Evolutionary conservation across 2,329 filamentous ascomycete genomes (phyloP), one percentile per base, ranked within the genome.

Genomic region (Neofusicoccum sp.): DNA sequence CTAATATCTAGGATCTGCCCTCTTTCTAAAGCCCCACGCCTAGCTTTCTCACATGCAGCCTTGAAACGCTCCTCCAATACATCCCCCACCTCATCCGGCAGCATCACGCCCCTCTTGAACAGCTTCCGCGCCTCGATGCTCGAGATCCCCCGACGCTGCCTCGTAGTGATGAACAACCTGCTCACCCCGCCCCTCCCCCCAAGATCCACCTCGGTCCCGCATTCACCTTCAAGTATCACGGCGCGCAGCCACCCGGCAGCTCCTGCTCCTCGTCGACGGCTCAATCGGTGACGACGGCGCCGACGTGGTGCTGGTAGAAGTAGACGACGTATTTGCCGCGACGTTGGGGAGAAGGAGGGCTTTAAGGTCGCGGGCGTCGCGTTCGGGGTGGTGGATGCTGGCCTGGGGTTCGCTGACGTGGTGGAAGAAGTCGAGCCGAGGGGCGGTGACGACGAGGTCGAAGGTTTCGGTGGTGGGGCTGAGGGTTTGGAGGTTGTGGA

Each of bases 381-480:
- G 69, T 54, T 83, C 78, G 1, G 83, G 83, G 14, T 82, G 76
- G 16, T 84, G 64, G 1, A 80, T 65, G 0, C 83, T 82, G 3
- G 71, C 63, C 60, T 80, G 85, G 0, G 79, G 73, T 68, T 86
- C 83, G 30, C 78, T 78, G 6, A 86, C 78, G 66, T 83, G 81
- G 53, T 83, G 78, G 73, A 86, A 86, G 73, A 86, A 86, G 65
- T 86, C 82, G 30, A 84, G 74, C 84, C 83, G 86, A 66, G 83
- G 82, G 4, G 82, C 83, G 0, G 83, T 83, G 0, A 81, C 80
- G 30, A 86, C 80, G 3, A 86, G 69, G 12, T 83, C 82, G 1
- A 82, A 71, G 20, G 78, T 78, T 63, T 86, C 84, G 2, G 82
- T 82, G 63, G 85, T 80, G 0, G 80, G 76, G 1, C 82, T 82